phyloP scores from a whole-genome alignment of 2,329 filamentous ascomycete species.

The Apiospora kogelbergensis region DNA sequence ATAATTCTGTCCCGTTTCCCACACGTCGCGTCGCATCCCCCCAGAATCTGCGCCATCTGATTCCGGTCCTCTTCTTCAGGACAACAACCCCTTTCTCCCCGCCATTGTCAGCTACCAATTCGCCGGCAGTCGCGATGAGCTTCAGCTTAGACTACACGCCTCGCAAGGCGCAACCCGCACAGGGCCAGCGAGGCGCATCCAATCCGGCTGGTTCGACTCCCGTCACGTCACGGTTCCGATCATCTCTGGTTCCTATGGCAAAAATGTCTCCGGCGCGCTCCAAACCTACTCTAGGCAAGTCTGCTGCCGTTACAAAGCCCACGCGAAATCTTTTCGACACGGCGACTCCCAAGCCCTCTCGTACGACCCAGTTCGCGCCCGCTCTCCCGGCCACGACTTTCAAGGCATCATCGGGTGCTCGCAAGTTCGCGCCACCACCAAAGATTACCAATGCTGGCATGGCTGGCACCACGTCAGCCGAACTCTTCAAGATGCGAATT shows the following conservation, averaged over 20 bases:
- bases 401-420: constrained; percentile 22
- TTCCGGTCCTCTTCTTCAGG: constrained; percentile 4
- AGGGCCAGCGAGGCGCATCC: constrained; percentile 29
- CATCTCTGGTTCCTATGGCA: constrained; percentile 33
- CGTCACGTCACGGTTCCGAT: constrained; percentile 29
- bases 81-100: constrained; percentile 5
- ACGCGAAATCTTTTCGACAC: constrained; percentile 32
- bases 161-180: constrained; percentile 28
- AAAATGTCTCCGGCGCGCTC: constrained; percentile 25
- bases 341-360: constrained; percentile 26
- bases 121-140: constrained; percentile 24
- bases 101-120: constrained; percentile 12
- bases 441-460: constrained; percentile 50
- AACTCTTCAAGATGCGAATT: constrained; percentile 60
- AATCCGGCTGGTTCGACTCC: constrained; percentile 24
- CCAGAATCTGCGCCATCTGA: neutral
- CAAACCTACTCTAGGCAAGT: constrained; percentile 22
- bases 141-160: constrained; percentile 21
- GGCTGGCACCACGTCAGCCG: constrained; percentile 47
- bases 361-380: constrained; percentile 29
- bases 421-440: constrained; percentile 28
- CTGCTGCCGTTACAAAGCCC: constrained; percentile 17
- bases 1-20: constrained; percentile 12
- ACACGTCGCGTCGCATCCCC: constrained; percentile 19
- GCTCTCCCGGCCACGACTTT: constrained; percentile 26